Percentiles rank a stretch among this genome's conserved stretches.
Evolutionary conservation across 331 rosid species (phyloP).

Genomic region (Pyrus hybrid): DNA sequence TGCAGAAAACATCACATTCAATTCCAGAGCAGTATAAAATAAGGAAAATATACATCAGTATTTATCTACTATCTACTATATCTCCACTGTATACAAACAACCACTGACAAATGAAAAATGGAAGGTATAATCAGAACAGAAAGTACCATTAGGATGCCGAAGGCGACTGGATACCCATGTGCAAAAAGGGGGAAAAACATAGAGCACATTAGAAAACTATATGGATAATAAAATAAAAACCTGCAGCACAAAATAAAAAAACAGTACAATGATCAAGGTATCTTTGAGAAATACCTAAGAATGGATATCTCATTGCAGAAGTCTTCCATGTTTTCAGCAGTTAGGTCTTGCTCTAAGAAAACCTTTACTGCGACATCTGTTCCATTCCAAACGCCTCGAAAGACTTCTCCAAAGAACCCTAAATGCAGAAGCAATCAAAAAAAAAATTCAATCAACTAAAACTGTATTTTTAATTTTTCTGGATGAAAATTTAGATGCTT

Average conservation of each 20-base stretch:
- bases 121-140: slow-evolving; percentile 16
- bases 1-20: slow-evolving; percentile 39
- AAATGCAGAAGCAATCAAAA: neutral
- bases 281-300: slow-evolving; percentile 55
- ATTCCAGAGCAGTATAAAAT: slow-evolving; percentile 10
- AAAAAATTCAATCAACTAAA: neutral
- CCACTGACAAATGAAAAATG: slow-evolving; percentile 9
- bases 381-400: slow-evolving; percentile 95
- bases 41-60: neutral
- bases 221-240: slow-evolving; percentile 5
- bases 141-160: slow-evolving; percentile 95
- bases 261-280: neutral
- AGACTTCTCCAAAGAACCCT: slow-evolving; percentile 99
- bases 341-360: slow-evolving; percentile 92
- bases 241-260: slow-evolving; percentile 3
- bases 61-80: neutral
- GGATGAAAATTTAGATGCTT: neutral
- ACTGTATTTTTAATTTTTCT: neutral
- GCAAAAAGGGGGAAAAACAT: neutral
- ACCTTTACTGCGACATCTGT: slow-evolving; percentile 97
- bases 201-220: slow-evolving; percentile 34
- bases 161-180: slow-evolving; percentile 64
- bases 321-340: slow-evolving; percentile 95
- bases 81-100: neutral
- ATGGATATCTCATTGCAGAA: slow-evolving; percentile 95